Evolutionary conservation across 1,284 basidiomycete species (phyloP), one percentile per base, ranked within the genome.

Genomic region (Papiliotrema fonsecae): DNA sequence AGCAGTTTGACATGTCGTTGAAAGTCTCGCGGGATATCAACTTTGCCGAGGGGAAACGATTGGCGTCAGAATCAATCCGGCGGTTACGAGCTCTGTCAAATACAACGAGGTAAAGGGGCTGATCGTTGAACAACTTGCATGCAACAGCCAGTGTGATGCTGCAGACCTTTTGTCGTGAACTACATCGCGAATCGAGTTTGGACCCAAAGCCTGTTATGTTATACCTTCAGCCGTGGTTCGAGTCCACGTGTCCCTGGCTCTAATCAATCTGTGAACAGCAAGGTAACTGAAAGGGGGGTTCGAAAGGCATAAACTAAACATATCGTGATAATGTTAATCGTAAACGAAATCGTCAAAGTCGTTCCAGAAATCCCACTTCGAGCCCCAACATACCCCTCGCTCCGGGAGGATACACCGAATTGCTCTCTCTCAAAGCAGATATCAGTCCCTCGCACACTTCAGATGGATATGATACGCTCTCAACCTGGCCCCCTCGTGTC

Each of bases 281-380:
- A n/a, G n/a, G n/a, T n/a, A n/a, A n/a, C n/a, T n/a, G n/a, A n/a
- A n/a, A n/a, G n/a, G n/a, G n/a, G n/a, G n/a, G n/a, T n/a, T n/a
- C n/a, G n/a, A n/a, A n/a, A n/a, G n/a, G n/a, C n/a, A n/a, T n/a
- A n/a, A n/a, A n/a, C n/a, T n/a, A n/a, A n/a, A n/a, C n/a, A n/a
- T n/a, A n/a, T n/a, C n/a, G n/a, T n/a, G n/a, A n/a, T n/a, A n/a
- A n/a, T n/a, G n/a, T n/a, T 6, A 35, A 19, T 5, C 34, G 34
- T 35, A 16, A 31, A 35, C n/a, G 14, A 16, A 6, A 19, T 31
- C 40, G 24, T 37, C 21, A 48, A 26, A 48, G 21, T 19, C 68
- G 48, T 49, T 67, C 65, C 21, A 72, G 54, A 47, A 70, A 70
- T 1, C 70, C 70, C 16, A 65, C 52, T n/a, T 64, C 59, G 38